Conservation (phyloP, 2,329 filamentous ascomycete species). For the Sclerotinia glacialis region DNA sequence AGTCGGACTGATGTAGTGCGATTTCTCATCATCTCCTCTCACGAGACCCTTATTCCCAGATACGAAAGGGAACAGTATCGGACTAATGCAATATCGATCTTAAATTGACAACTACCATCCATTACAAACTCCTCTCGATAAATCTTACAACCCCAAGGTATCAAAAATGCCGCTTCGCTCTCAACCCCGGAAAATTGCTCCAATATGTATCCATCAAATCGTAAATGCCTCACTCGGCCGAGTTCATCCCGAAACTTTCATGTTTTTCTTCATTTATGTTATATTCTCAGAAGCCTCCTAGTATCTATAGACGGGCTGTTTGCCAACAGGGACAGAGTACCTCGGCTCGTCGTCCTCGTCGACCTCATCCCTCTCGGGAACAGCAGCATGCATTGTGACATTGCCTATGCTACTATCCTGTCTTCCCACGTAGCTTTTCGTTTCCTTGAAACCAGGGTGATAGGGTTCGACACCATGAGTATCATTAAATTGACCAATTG, state of each 20-base stretch:
- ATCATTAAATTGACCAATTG: conserved; percentile 36
- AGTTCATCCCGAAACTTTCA: background rate
- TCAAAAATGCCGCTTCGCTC: conserved; percentile 23
- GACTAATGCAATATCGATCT: background rate
- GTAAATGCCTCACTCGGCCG: conserved; percentile 10
- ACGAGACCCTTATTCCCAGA: background rate
- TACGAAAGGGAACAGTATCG: background rate
- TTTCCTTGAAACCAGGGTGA: conserved; percentile 38
- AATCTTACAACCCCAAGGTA: conserved; percentile 17
- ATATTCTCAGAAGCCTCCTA: conserved; percentile 18
- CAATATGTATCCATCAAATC: conserved; percentile 16
- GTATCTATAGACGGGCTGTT: conserved; percentile 36
- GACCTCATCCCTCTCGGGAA: conserved; percentile 22
- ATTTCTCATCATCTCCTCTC: background rate
- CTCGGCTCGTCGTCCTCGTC: conserved; percentile 27
- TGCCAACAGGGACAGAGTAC: conserved; percentile 24
- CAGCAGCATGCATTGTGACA: conserved; percentile 35
- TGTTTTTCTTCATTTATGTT: background rate
- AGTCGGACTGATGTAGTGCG: background rate
- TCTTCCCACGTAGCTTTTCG: conserved; percentile 33
- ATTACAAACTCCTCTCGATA: background rate
- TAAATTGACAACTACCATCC: background rate
- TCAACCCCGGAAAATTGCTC: conserved; percentile 8
- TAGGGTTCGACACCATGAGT: conserved; percentile 38
- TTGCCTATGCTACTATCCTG: conserved; percentile 33